phyloP scores from a whole-genome alignment of 148 eudicot species.

The Rhododendron mucronatum region DNA sequence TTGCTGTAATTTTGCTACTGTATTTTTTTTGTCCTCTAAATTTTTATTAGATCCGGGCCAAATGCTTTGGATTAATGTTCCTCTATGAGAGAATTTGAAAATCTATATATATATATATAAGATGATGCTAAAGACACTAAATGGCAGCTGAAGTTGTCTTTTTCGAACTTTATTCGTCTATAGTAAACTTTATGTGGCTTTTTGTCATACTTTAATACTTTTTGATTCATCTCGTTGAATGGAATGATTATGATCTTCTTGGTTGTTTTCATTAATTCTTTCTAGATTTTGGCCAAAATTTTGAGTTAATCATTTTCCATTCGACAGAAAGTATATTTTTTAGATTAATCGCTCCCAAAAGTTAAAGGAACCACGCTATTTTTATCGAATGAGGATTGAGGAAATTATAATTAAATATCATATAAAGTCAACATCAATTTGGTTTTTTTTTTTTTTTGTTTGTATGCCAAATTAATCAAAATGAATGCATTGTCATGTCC shows the following conservation, averaged over 20 bases:
- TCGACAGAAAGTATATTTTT: no score
- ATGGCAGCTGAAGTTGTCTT: background rate
- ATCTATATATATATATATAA: no score
- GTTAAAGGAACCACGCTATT: background rate
- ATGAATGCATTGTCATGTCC: background rate
- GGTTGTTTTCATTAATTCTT: no score
- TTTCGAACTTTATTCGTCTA: no score
- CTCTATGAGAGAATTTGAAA: background rate
- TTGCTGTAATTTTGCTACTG: no score
- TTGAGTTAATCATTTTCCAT: background rate
- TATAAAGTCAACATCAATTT: conserved; percentile 3
- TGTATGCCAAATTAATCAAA: background rate
- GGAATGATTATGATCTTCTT: no score
- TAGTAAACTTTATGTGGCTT: background rate
- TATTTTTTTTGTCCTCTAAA: background rate
- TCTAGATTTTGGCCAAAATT: background rate
- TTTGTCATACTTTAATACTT: background rate
- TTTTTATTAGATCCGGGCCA: background rate
- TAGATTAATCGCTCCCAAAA: no score
- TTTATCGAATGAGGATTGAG: background rate
- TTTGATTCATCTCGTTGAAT: no score
- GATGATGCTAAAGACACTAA: background rate
- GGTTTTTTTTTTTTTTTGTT: conserved; percentile 1
- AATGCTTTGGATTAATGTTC: no score
- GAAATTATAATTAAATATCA: background rate